Evolutionary conservation across 345 rosid genomes (phyloP).

Genomic region (Zanthoxylum bungeanum): DNA sequence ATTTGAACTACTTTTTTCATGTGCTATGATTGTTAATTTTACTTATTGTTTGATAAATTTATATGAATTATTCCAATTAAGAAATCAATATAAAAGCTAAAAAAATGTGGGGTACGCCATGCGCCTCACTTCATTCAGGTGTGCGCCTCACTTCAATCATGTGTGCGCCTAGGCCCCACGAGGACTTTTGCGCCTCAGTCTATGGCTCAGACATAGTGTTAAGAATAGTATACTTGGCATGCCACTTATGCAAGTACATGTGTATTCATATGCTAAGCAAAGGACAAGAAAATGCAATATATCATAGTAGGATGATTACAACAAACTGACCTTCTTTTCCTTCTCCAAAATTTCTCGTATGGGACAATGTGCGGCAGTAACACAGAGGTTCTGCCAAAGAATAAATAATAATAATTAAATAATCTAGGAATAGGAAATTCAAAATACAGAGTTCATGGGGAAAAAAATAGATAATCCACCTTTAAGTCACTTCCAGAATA

Average conservation of each 20-base stretch:
- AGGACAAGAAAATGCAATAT: constrained; percentile 3
- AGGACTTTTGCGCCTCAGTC: no score
- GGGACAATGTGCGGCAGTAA: constrained; percentile 96
- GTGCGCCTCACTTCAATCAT: no score
- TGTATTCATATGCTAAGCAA: background rate
- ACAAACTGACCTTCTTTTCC: constrained; percentile 83
- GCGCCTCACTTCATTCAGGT: no score
- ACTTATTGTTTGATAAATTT: no score
- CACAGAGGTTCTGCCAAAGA: constrained; percentile 72
- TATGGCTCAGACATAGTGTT: no score
- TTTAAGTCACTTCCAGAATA: constrained; percentile 97
- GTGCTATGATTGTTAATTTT: no score
- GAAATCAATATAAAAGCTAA: no score
- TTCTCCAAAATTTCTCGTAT: constrained; percentile 87
- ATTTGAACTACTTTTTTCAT: no score
- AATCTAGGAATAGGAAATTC: background rate
- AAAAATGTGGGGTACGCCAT: no score
- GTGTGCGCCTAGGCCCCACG: no score
- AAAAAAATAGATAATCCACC: constrained; percentile 36
- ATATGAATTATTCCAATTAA: no score
- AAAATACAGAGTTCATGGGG: constrained; percentile 1
- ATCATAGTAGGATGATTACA: background rate
- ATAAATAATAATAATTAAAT: background rate
- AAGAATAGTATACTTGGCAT: background rate
- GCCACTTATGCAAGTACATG: background rate